Conservation (phyloP, 345 rosid genomes). For the Populus davidiana region DNA sequence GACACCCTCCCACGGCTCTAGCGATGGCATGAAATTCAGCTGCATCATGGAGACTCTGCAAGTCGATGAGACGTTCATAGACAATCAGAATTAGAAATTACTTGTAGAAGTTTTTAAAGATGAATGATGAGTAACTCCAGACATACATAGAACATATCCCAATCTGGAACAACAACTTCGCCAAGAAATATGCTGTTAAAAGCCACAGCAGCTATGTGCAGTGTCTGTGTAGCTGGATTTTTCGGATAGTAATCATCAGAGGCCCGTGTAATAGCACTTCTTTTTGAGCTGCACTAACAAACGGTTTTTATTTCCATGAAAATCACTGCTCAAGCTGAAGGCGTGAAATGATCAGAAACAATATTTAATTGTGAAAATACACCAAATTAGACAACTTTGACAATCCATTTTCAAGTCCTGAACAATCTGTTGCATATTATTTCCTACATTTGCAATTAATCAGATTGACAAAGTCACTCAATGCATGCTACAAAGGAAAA, state of each 20-base stretch:
- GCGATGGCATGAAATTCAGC: conserved; percentile 60
- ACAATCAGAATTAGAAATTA: too few relatives aligned
- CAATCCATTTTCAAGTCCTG: too few relatives aligned
- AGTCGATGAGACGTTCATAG: background rate
- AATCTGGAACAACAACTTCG: conserved; percentile 57
- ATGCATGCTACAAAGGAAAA: background rate
- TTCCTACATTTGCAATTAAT: too few relatives aligned
- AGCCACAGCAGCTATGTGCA: conserved; percentile 54
- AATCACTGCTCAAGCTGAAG: too few relatives aligned
- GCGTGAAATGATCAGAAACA: too few relatives aligned
- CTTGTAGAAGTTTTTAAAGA: too few relatives aligned
- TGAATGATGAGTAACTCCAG: too few relatives aligned
- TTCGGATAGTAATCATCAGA: conserved; percentile 55
- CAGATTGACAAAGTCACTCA: background rate
- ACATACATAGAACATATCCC: conserved; percentile 63
- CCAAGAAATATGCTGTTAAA: conserved; percentile 60
- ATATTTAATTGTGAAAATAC: too few relatives aligned
- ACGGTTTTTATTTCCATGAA: too few relatives aligned
- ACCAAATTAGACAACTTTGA: too few relatives aligned
- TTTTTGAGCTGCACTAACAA: conserved; percentile 37
- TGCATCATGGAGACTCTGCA: conserved; percentile 54
- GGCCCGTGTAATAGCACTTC: conserved; percentile 48
- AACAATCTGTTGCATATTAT: too few relatives aligned
- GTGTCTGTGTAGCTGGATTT: conserved; percentile 44
- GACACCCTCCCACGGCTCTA: conserved; percentile 61